phyloP scores from a whole-genome alignment of 2,329 filamentous ascomycete species.

The Fusarium hostae region DNA sequence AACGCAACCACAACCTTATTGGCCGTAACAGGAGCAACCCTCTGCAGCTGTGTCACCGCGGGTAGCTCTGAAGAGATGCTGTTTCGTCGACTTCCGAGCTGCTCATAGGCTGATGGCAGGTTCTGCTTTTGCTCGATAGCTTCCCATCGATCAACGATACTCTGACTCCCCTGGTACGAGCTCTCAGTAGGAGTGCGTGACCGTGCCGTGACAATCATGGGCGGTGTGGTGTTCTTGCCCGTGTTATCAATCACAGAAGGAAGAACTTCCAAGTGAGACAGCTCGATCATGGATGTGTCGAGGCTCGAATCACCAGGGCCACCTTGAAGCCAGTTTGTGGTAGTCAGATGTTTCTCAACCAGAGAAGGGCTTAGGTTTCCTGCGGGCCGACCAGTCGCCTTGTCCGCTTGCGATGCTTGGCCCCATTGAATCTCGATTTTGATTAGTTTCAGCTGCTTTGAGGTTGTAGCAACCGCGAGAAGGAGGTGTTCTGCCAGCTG shows the following conservation, averaged over 20 bases:
- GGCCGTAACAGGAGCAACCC: conserved; percentile 74
- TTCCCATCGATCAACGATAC: conserved; percentile 86
- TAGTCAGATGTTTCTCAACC: conserved; percentile 65
- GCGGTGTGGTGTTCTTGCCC: conserved; percentile 65
- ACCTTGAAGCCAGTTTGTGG: conserved; percentile 66
- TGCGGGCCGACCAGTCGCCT: conserved; percentile 59
- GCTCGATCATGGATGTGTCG: conserved; percentile 65
- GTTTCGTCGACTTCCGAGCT: conserved; percentile 73
- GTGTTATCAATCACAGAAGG: conserved; percentile 71
- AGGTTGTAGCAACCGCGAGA: conserved; percentile 74
- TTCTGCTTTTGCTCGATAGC: conserved; percentile 74
- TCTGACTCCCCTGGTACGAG: conserved; percentile 73
- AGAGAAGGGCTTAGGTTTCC: conserved; percentile 63
- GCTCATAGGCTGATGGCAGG: conserved; percentile 81
- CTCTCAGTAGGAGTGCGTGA: conserved; percentile 66
- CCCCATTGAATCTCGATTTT: conserved; percentile 80
- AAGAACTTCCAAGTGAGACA: conserved; percentile 81
- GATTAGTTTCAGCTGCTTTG: conserved; percentile 78
- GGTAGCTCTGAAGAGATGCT: conserved; percentile 53
- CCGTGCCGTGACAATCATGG: conserved; percentile 78
- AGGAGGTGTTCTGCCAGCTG: conserved; percentile 62
- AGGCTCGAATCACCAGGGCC: conserved; percentile 56
- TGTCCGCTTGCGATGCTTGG: conserved; percentile 62
- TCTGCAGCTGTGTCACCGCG: conserved; percentile 61
- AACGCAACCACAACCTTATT: conserved; percentile 78